Base-by-base conservation (phyloP, 1,284 basidiomycete species). In the Irpex lacteus region DNA sequence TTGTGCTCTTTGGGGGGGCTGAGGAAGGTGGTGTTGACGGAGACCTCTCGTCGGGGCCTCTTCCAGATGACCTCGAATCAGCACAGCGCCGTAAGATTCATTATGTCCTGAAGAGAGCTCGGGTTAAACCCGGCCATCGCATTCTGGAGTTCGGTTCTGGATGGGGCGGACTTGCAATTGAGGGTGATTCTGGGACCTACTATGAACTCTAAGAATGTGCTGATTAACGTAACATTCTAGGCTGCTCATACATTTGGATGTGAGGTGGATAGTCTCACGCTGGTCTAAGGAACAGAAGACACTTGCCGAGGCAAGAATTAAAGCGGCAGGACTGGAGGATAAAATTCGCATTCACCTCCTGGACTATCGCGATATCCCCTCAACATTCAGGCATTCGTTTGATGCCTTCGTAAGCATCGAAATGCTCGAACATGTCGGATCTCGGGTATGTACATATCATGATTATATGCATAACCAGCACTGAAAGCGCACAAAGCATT, bases 111-210 rank as follows among this genome's bases (percentile, higher is more conserved):
- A 80, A 78, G 13, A 86, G 88, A 66, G 92, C 93, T 58, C 87
- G 87, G 60, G 89, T 96, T 53, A 83, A 85, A 69, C 87, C 86
- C 40, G 93, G 92, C 0, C 83, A 94, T 74, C 85, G 92, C 40
- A 84, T 96, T 38, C 82, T 97, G 55, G 95, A 97, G 77, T 94
- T 96, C 70, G 95, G 95, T n/a, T 90, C 90, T 60, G 95, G 95
- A 6, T 96, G 95, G 95, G 95, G 95, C 11, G 91, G 88, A 54
- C 83, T 97, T 60, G 92, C 94, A 7, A 96, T 97, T 67, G 91
- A 93, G 83, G 83, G 92, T 91, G 40, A 75, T 13, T 19, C 18
- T 18, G 50, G 83, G 60, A 72, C 72, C 36, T 49, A 47, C 18
- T 15, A 44, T 37, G n/a, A 47, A 34, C 21, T 26, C 18, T 11